Base-by-base conservation (phyloP, 108 stramenopile species). In the Cyclotella choctawhatcheeana region DNA sequence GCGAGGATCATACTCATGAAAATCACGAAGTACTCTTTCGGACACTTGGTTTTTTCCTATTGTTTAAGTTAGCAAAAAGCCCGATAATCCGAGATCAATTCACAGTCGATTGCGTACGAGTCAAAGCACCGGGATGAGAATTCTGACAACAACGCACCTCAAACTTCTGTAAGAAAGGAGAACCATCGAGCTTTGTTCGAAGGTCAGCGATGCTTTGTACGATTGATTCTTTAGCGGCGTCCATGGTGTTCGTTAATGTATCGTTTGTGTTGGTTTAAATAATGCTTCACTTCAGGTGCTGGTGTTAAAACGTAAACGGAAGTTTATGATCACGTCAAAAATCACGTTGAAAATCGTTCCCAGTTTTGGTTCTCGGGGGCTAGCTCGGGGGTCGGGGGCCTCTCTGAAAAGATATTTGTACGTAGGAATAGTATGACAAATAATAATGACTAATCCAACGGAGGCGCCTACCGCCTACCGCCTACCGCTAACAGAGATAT, bases 11-110 rank as follows among this genome's bases (percentile, higher is more conserved):
- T 27, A 20, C 62, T 82, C 16, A 74, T 88, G 14, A 77, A 84
- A 16, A 88, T 34, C 27, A 81, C 82, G 27, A 90, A 44, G 51
- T 84, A 86, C 69, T 96, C 94, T 72, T 96, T 96, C 45, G 94
- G 94, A 16, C 92, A 84, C 48, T 83, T 82, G 53, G 76, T 76
- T 64, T 79, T 80, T 1, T 88, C 85, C 92, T 96, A 47, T 30
- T 32, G 56, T 25, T 58, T 14, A 18, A 14, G 29, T 40, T 8
- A 40, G 37, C 37, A 40, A 40, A n/a, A n/a, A n/a, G n/a, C n/a
- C n/a, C n/a, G n/a, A n/a, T n/a, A n/a, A n/a, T n/a, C n/a, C n/a
- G n/a, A n/a, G n/a, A n/a, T n/a, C n/a, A n/a, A n/a, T n/a, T n/a
- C n/a, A n/a, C n/a, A n/a, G n/a, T n/a, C n/a, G n/a, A n/a, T n/a